Conservation (phyloP, 1,284 basidiomycete genomes). For the Pascua guehoae region DNA sequence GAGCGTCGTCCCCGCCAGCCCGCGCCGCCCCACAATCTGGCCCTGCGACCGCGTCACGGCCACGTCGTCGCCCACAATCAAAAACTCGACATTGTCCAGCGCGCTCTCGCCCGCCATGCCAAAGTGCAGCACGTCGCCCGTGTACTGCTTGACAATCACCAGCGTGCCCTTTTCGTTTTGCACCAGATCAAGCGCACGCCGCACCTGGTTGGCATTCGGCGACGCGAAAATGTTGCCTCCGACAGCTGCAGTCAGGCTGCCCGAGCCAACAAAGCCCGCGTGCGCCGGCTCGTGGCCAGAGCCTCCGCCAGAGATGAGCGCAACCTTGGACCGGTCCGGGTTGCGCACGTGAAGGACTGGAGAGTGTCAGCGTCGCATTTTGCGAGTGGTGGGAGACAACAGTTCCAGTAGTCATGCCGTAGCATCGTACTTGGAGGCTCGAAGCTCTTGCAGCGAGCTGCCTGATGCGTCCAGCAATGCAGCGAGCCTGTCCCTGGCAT, state of each 20-base stretch:
- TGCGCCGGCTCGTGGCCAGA: constrained; percentile 86
- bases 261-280: constrained; percentile 72
- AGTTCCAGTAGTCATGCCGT: too few relatives aligned
- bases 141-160: constrained; percentile 79
- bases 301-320: constrained; percentile 82
- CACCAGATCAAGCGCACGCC: constrained; percentile 71
- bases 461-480: too few relatives aligned
- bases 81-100: constrained; percentile 69
- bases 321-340: constrained; percentile 64
- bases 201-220: constrained; percentile 77
- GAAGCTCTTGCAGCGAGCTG: too few relatives aligned
- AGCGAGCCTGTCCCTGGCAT: too few relatives aligned
- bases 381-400: too few relatives aligned
- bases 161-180: constrained; percentile 73
- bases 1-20: constrained; percentile 81
- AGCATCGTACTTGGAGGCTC: too few relatives aligned
- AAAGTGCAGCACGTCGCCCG: constrained; percentile 87
- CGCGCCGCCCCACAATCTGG: constrained; percentile 52
- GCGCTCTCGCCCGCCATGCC: constrained; percentile 82
- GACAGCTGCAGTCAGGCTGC: constrained; percentile 78
- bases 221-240: constrained; percentile 85
- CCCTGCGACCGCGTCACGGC: constrained; percentile 65
- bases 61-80: constrained; percentile 88
- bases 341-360: constrained; percentile 56
- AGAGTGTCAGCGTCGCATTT: constrained; percentile 6